Conservation (phyloP, 352 stramenopile genomes). For the Discostella stelligera region DNA sequence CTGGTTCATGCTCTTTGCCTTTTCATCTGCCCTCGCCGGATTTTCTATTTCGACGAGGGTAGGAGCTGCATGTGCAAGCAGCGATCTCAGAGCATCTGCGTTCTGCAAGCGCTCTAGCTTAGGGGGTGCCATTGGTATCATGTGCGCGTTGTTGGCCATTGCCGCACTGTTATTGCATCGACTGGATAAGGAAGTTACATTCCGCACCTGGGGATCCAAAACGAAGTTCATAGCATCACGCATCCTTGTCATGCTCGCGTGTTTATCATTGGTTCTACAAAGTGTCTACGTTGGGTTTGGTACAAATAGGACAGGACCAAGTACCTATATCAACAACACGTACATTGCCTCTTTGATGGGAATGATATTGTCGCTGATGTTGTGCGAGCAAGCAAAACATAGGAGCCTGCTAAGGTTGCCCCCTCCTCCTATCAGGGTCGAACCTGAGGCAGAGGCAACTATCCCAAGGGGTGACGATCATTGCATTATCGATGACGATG, state of each 20-base stretch:
- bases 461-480: neutral
- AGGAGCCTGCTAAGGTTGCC: constrained; percentile 10
- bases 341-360: constrained; percentile 40
- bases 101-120: constrained; percentile 38
- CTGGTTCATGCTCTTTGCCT: constrained; percentile 43
- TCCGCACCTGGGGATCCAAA: constrained; percentile 17
- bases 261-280: constrained; percentile 23
- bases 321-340: constrained; percentile 31
- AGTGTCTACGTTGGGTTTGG: constrained; percentile 30
- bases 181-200: constrained; percentile 25
- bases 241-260: constrained; percentile 15
- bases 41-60: constrained; percentile 22
- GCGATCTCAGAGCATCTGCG: constrained; percentile 19
- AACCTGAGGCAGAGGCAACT: neutral
- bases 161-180: constrained; percentile 24
- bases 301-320: constrained; percentile 29
- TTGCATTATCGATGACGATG: neutral
- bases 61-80: constrained; percentile 13
- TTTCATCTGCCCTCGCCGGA: constrained; percentile 35
- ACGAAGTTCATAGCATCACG: constrained; percentile 21
- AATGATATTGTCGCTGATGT: constrained; percentile 30
- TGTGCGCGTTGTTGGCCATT: constrained; percentile 21
- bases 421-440: neutral
- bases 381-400: constrained; percentile 24
- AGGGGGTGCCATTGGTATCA: constrained; percentile 27